Evolutionary conservation across 108 stramenopile species (phyloP), one percentile per base, ranked within the genome.

Genomic region (Cyclostephanos invisitatus): DNA sequence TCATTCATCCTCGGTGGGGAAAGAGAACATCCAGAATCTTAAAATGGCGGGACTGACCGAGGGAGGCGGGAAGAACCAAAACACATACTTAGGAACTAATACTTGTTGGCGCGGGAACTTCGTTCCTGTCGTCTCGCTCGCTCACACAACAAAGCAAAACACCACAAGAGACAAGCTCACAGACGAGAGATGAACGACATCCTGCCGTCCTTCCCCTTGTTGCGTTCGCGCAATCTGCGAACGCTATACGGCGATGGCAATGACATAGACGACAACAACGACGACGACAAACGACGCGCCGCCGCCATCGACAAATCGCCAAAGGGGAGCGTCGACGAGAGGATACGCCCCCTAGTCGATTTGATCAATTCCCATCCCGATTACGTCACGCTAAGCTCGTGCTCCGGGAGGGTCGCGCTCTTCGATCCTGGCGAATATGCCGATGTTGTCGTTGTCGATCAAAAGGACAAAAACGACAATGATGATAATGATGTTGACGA

Each of bases 321-420:
- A 50, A 94, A 92, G 57, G 93, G 93, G 15, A 87, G 80, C 46
- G 89, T 94, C 17, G 93, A 94, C 68, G 87, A 70, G n/a, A 81
- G 86, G 21, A 92, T 94, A 57, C 91, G 72, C 24, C 67, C 68
- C 24, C 66, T 92, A 22, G 86, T 90, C 6, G 87, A 89, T 73
- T 64, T 90, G 28, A 86, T 94, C 68, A 94, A 94, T 84, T 58
- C 37, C 4, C 90, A 93, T 70, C 85, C 87, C 2, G 82, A 83
- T 10, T 92, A 81, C 67, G 88, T 86, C 17, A 93, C 94, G 18
- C 53, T 89, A 24, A 89, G 87, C 25, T 92, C 91, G 6, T 96
- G 94, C 78, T 91, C 90, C 0, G 91, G 94, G 50, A 73, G 94
- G 57, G 85, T 96, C 25, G 82, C 91, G 4, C 48, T 96, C 9